Evolutionary conservation across 352 stramenopile genomes (phyloP).

Genomic region (Globisporangium camurandrum): DNA sequence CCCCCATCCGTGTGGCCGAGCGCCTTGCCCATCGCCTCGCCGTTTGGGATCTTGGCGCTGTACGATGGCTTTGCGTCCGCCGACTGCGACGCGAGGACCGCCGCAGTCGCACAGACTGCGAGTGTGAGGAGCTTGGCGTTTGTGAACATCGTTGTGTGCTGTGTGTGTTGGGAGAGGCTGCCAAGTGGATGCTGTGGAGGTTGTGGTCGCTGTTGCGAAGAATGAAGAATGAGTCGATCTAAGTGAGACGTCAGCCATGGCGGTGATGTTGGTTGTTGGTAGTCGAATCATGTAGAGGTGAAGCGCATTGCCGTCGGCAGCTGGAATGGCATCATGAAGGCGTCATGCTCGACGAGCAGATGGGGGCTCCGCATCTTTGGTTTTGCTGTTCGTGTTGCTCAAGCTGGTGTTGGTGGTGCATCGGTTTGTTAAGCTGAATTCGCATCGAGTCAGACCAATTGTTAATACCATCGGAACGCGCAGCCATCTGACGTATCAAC

Average conservation of each 20-base stretch:
- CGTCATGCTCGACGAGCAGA: not conserved
- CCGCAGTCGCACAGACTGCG: slow-evolving; percentile 3
- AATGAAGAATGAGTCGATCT: slow-evolving; percentile 11
- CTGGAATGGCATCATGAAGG: too few relatives aligned
- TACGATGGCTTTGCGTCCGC: slow-evolving; percentile 3
- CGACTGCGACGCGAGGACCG: not conserved
- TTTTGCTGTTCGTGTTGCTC: not conserved
- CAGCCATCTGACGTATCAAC: slow-evolving; percentile 3
- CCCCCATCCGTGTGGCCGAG: slow-evolving; percentile 26
- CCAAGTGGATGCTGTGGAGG: not conserved
- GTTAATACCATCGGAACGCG: not conserved
- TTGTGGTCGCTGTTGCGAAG: slow-evolving; percentile 1
- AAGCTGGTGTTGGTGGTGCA: not conserved
- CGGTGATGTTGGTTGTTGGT: not conserved
- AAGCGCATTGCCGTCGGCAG: too few relatives aligned
- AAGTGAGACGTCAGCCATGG: not conserved
- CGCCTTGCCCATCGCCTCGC: slow-evolving; percentile 28
- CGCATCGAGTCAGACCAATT: slow-evolving; percentile 1
- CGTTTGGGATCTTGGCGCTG: slow-evolving; percentile 33
- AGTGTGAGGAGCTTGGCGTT: slow-evolving; percentile 8
- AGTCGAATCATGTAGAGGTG: not conserved
- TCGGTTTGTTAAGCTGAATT: not conserved
- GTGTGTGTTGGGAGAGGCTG: not conserved
- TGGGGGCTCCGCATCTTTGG: not conserved
- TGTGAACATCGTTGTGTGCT: slow-evolving; percentile 6